phyloP scores from a whole-genome alignment of 1,284 basidiomycete species.

The Marasmius sp. region DNA sequence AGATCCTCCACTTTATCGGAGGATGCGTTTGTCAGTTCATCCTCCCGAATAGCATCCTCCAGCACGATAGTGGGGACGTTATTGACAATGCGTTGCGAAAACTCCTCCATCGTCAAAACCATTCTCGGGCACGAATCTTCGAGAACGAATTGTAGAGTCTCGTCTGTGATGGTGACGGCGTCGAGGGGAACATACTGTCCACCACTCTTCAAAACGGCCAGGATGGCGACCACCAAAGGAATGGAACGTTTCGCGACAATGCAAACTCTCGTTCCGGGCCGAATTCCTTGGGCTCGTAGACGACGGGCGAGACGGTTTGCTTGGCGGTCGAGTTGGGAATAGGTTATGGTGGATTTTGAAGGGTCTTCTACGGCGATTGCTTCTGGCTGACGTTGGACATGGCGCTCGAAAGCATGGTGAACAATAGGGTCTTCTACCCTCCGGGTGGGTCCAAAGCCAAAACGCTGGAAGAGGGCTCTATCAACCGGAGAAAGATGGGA shows the following conservation, averaged over 20 bases:
- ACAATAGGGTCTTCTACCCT: conserved; percentile 22
- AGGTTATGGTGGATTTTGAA: conserved; percentile 17
- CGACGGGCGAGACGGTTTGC: conserved; percentile 26
- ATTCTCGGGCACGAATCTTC: conserved; percentile 37
- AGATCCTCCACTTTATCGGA: conserved; percentile 31
- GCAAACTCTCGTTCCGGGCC: conserved; percentile 43
- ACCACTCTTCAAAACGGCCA: conserved; percentile 47
- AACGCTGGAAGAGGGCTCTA: conserved; percentile 24
- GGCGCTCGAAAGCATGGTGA: conserved; percentile 28
- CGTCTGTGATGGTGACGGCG: conserved; percentile 48
- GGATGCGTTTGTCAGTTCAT: conserved; percentile 22
- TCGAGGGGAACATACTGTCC: conserved; percentile 51
- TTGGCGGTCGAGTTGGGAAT: conserved; percentile 19
- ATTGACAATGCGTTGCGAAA: conserved; percentile 31
- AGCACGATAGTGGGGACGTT: conserved; percentile 16
- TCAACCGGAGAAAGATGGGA: conserved; percentile 23
- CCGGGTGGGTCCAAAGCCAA: conserved; percentile 23
- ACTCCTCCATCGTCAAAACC: conserved; percentile 42
- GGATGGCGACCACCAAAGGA: conserved; percentile 42
- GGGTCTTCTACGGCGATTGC: conserved; percentile 27
- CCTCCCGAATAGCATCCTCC: conserved; percentile 32
- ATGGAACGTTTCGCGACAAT: conserved; percentile 46
- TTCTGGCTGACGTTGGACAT: conserved; percentile 24
- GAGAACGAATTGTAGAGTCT: conserved; percentile 45
- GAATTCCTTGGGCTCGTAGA: conserved; percentile 23